Percentiles rank a stretch among this genome's conserved stretches.
Evolutionary conservation across 495 filamentous ascomycete species (phyloP).

Genomic region (Hyaloscypha finlandica): DNA sequence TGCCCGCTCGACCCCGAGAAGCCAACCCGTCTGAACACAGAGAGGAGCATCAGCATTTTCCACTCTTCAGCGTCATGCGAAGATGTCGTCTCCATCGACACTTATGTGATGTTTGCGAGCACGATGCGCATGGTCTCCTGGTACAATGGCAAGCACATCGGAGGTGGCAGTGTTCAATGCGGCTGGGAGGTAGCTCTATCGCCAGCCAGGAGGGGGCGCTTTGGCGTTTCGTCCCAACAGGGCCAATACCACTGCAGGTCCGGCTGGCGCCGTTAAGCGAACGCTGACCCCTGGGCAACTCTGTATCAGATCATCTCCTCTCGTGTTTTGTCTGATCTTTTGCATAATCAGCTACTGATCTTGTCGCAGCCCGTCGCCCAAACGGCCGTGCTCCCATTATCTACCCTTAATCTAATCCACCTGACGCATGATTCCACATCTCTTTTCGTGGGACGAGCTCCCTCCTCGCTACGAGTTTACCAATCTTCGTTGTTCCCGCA

Average conservation of each 20-base stretch:
- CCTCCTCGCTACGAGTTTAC: slow-evolving; percentile 7
- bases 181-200: too few species aligned
- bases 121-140: neutral
- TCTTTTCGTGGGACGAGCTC: neutral
- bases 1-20: neutral
- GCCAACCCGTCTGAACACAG: neutral
- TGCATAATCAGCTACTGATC: slow-evolving; percentile 27
- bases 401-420: slow-evolving; percentile 17
- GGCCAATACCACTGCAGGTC: neutral
- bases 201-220: neutral
- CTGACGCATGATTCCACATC: slow-evolving; percentile 14
- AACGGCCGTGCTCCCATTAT: slow-evolving; percentile 10
- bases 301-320: slow-evolving; percentile 28
- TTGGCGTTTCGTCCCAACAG: slow-evolving; percentile 7
- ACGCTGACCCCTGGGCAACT: neutral
- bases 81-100: neutral
- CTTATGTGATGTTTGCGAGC: neutral
- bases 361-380: slow-evolving; percentile 18
- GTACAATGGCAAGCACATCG: neutral
- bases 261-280: slow-evolving; percentile 25
- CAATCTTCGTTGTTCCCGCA: slow-evolving; percentile 9
- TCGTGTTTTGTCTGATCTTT: slow-evolving; percentile 29
- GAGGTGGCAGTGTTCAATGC: too few species aligned
- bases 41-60: neutral
- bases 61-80: neutral